Conservation (phyloP, 306 rosid species). For the Cyamopsis tetragonoloba region DNA sequence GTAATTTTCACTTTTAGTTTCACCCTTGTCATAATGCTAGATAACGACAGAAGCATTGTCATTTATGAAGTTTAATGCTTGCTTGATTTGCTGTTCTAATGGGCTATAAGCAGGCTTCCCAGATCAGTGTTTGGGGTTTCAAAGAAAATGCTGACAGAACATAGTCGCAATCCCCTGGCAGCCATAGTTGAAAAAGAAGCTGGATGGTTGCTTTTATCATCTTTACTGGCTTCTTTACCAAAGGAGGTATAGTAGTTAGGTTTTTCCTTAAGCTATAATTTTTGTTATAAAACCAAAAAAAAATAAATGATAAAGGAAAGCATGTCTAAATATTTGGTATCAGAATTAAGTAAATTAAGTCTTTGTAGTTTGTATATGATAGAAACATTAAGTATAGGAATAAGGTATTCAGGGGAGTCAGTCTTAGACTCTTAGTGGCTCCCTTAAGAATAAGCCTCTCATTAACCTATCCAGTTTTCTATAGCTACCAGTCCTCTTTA, state of each 20-base stretch:
- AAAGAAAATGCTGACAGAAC: constrained; percentile 75
- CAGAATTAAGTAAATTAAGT: background rate
- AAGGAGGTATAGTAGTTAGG: constrained; percentile 56
- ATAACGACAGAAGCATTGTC: background rate
- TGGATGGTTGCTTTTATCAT: constrained; percentile 95
- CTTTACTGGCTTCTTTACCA: constrained; percentile 82
- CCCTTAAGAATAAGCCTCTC: background rate
- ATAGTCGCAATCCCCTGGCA: constrained; percentile 70
- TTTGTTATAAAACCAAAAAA: constrained; percentile 8
- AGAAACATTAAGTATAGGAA: background rate
- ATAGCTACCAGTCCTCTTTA: constrained; percentile 3
- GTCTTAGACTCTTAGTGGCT: background rate
- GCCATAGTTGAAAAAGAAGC: constrained; percentile 84
- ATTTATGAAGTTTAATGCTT: constrained; percentile 15
- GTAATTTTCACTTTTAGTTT: constrained; percentile 12
- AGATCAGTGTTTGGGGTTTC: constrained; percentile 81
- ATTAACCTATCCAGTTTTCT: background rate
- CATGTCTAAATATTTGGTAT: constrained; percentile 15
- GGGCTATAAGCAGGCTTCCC: constrained; percentile 60
- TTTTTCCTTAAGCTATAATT: background rate
- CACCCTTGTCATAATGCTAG: background rate
- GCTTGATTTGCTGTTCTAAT: constrained; percentile 13
- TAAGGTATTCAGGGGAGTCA: background rate
- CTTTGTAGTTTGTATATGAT: background rate
- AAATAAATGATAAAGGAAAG: background rate